A percentile compares a stretch with the other conserved stretches of the same genome.
Conservation (phyloP, 257 asterid genomes). For the Perilla frutescens region DNA sequence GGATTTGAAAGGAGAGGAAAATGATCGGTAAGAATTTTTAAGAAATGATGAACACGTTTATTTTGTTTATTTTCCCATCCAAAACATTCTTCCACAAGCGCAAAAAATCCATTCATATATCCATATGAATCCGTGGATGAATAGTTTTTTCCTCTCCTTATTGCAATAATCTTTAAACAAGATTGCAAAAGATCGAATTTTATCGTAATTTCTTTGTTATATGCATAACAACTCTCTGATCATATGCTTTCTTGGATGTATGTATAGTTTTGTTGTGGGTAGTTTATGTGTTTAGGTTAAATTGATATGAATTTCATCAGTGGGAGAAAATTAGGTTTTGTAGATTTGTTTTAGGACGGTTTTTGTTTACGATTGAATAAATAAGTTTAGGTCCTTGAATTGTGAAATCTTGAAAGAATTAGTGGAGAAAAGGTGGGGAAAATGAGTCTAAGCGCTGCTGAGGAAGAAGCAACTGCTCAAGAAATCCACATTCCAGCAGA, state of each 20-base stretch:
- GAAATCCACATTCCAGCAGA: slow-evolving; percentile 70
- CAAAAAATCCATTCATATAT: slow-evolving; percentile 35
- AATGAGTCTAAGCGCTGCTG: slow-evolving; percentile 56
- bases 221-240: neutral
- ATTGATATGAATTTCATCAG: slow-evolving; percentile 8
- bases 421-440: slow-evolving; percentile 37
- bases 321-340: slow-evolving; percentile 16
- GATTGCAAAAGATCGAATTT: slow-evolving; percentile 8
- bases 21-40: slow-evolving; percentile 35
- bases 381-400: slow-evolving; percentile 20
- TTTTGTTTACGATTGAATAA: slow-evolving; percentile 22
- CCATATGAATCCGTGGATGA: slow-evolving; percentile 23
- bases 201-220: neutral
- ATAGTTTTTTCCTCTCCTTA: neutral
- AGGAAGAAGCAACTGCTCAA: slow-evolving; percentile 52
- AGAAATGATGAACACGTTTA: slow-evolving; percentile 58
- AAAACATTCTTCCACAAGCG: slow-evolving; percentile 61
- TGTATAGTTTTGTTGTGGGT: neutral
- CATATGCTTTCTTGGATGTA: neutral
- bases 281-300: neutral
- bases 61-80: slow-evolving; percentile 44
- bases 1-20: slow-evolving; percentile 30
- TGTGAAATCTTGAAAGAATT: slow-evolving; percentile 8
- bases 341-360: neutral
- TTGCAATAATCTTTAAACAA: slow-evolving; percentile 2